These are phyloP conservation scores for Lachancea cidri DNA, from an alignment of 805 yeast genomes.

Conservation along the genomic window DNA sequence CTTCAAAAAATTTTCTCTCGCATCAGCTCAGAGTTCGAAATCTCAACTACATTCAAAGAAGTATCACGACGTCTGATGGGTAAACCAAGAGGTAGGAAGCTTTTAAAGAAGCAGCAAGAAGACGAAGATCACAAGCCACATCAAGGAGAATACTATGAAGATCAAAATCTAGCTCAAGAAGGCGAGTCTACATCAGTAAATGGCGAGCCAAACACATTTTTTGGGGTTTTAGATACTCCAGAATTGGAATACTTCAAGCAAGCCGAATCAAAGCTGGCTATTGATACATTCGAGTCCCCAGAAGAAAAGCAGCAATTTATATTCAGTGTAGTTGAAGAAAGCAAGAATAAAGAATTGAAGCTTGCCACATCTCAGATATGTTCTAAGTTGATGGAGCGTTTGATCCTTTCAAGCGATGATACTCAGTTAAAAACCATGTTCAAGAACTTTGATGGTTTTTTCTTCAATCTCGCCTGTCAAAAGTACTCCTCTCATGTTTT, in stretches of 20 bases:
- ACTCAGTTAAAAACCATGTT: slow-evolving; percentile 62
- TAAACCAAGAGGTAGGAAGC: slow-evolving; percentile 42
- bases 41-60: neutral
- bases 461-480: slow-evolving; percentile 72
- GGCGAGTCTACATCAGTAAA: slow-evolving; percentile 1
- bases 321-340: slow-evolving; percentile 75
- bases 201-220: slow-evolving; percentile 49
- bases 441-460: slow-evolving; percentile 65
- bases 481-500: slow-evolving; percentile 92
- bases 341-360: slow-evolving; percentile 84
- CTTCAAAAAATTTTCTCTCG: too few relatives aligned
- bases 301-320: slow-evolving; percentile 76
- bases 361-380: slow-evolving; percentile 92
- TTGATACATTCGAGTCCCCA: slow-evolving; percentile 36
- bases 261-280: slow-evolving; percentile 71
- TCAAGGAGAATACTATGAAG: slow-evolving; percentile 6
- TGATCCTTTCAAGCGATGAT: slow-evolving; percentile 62
- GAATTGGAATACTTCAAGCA: slow-evolving; percentile 90
- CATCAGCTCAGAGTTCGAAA: too few relatives aligned
- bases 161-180: too few relatives aligned
- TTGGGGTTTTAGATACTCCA: slow-evolving; percentile 77
- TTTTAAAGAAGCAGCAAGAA: slow-evolving; percentile 23
- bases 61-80: slow-evolving; percentile 8
- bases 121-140: slow-evolving; percentile 11
- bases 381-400: slow-evolving; percentile 85